Percentiles rank a stretch among this genome's conserved stretches.
Evolutionary conservation across 2,329 filamentous ascomycete genomes (phyloP).

Genomic region (Torrubiellomyces zombiae): DNA sequence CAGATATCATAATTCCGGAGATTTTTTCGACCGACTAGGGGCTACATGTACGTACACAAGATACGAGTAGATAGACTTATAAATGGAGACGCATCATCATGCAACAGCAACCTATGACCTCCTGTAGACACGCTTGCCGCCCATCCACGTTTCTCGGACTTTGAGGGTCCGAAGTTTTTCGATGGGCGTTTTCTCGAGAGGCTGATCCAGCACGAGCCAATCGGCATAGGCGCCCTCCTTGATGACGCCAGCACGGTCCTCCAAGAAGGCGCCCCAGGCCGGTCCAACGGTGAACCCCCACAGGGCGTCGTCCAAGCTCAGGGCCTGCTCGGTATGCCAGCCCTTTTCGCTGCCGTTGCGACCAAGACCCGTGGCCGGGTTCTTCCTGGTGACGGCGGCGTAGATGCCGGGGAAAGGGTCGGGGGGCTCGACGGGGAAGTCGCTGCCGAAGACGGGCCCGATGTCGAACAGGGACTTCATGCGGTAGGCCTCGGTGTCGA

Average conservation of each 20-base stretch:
- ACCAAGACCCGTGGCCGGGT: slow-evolving; percentile 36
- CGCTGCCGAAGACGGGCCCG: slow-evolving; percentile 44
- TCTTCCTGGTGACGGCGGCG: slow-evolving; percentile 45
- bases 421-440: slow-evolving; percentile 56
- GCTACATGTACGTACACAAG: too few relatives aligned
- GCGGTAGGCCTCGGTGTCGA: slow-evolving; percentile 41
- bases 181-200: slow-evolving; percentile 30
- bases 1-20: too few relatives aligned
- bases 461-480: slow-evolving; percentile 44
- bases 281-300: slow-evolving; percentile 43
- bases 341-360: slow-evolving; percentile 28
- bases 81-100: background rate
- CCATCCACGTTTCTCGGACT: slow-evolving; percentile 54
- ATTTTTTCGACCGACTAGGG: too few relatives aligned
- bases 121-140: slow-evolving; percentile 32
- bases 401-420: slow-evolving; percentile 53
- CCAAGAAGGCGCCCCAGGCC: slow-evolving; percentile 41
- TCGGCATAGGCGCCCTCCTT: slow-evolving; percentile 45
- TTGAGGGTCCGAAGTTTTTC: slow-evolving; percentile 35
- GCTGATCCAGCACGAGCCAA: slow-evolving; percentile 51
- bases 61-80: background rate
- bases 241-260: slow-evolving; percentile 42
- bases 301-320: slow-evolving; percentile 42
- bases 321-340: slow-evolving; percentile 42
- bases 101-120: too few relatives aligned